phyloP scores from a whole-genome alignment of 768 basidiomycete species.

The Macrolepiota albuminosa region DNA sequence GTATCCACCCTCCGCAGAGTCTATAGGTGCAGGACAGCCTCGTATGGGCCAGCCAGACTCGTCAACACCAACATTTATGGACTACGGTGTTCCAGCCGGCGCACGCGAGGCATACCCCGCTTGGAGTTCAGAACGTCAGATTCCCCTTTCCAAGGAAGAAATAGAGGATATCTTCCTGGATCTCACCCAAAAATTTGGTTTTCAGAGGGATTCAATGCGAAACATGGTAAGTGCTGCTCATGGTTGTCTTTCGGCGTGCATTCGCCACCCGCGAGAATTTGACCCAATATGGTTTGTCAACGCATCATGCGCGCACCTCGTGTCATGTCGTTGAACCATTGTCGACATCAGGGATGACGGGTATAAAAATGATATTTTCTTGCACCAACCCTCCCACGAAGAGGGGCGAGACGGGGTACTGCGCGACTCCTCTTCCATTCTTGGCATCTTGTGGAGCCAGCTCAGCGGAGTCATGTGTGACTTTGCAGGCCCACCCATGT shows the following conservation, averaged over 20 bases:
- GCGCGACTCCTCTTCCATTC: slow-evolving; percentile 6
- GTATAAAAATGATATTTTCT: no score
- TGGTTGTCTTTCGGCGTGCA: slow-evolving; percentile 3
- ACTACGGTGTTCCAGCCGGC: slow-evolving; percentile 50
- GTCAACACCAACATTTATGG: slow-evolving; percentile 69
- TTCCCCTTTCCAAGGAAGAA: slow-evolving; percentile 98
- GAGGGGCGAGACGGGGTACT: not conserved
- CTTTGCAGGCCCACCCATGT: not conserved
- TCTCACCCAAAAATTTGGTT: slow-evolving; percentile 97
- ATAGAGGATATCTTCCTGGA: slow-evolving; percentile 98
- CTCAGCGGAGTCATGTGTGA: not conserved
- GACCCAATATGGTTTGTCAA: slow-evolving; percentile 2
- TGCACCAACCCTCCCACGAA: not conserved
- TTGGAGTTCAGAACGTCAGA: slow-evolving; percentile 88
- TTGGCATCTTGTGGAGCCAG: not conserved
- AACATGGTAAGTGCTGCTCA: slow-evolving; percentile 67
- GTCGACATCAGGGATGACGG: not conserved
- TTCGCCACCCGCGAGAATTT: slow-evolving; percentile 12
- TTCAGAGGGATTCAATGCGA: slow-evolving; percentile 91
- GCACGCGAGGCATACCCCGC: slow-evolving; percentile 88
- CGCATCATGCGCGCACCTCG: slow-evolving; percentile 5
- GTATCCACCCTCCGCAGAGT: slow-evolving; percentile 72
- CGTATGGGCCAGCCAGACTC: slow-evolving; percentile 62
- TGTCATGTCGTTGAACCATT: not conserved
- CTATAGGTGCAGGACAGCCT: slow-evolving; percentile 45